Percentiles rank a stretch among this genome's conserved stretches.
These are phyloP conservation scores for Xylaria multiplex DNA, from an alignment of 2,329 filamentous ascomycete genomes.

Conservation along the genomic window DNA sequence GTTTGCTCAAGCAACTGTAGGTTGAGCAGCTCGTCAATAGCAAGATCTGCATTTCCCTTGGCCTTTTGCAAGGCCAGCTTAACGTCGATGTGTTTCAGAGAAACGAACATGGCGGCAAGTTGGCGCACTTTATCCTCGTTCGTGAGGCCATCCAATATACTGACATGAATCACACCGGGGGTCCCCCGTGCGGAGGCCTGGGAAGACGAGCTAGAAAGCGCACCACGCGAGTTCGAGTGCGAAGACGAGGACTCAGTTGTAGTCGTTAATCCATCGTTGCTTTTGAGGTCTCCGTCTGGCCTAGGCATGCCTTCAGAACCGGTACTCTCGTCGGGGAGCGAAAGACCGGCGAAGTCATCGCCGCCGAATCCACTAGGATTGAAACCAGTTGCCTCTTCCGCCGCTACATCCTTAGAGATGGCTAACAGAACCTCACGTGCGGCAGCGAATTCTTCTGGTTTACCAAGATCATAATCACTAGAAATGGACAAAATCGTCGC, in stretches of 20 bases:
- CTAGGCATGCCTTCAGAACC: constrained; percentile 26
- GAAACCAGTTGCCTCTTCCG: constrained; percentile 79
- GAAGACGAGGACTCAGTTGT: constrained; percentile 47
- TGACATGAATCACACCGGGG: constrained; percentile 43
- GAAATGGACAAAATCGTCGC: constrained; percentile 80
- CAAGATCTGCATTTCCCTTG: constrained; percentile 71
- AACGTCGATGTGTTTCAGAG: constrained; percentile 73
- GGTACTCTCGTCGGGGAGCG: constrained; percentile 34
- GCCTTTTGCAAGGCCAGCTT: constrained; percentile 73
- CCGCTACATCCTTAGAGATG: constrained; percentile 70
- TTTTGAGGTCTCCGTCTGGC: constrained; percentile 44
- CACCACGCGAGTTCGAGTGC: constrained; percentile 36
- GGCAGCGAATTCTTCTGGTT: constrained; percentile 60
- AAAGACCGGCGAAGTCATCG: constrained; percentile 40
- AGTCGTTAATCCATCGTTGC: constrained; percentile 42
- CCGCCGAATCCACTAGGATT: constrained; percentile 78
- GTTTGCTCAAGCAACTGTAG: constrained; percentile 79
- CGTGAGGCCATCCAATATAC: constrained; percentile 55
- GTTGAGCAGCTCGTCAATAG: constrained; percentile 84
- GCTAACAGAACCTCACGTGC: constrained; percentile 70
- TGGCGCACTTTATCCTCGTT: constrained; percentile 70
- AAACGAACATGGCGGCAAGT: constrained; percentile 77
- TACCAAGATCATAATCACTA: constrained; percentile 74
- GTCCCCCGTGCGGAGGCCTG: constrained; percentile 41
- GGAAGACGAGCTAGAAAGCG: constrained; percentile 41